A percentile compares a stretch with the other conserved stretches of the same genome.
phyloP scores from a whole-genome alignment of 2,329 filamentous ascomycete species.

The Colletotrichum trifolii region DNA sequence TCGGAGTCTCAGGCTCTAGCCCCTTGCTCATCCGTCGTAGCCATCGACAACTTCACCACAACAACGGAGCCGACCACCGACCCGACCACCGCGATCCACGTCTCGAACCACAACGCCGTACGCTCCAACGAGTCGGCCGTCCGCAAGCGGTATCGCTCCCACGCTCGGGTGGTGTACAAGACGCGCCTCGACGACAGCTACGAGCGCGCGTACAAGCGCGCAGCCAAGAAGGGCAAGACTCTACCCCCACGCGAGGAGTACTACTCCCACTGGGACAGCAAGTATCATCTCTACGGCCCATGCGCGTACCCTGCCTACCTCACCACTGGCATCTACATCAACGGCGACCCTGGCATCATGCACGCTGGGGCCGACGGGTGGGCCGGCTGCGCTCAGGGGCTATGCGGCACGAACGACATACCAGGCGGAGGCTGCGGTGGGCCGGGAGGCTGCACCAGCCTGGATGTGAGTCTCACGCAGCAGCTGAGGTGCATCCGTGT shows the following conservation, averaged over 20 bases:
- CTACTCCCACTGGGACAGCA: constrained; percentile 65
- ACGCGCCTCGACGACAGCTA: constrained; percentile 65
- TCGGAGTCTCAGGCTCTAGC: background rate
- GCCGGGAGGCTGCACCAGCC: constrained; percentile 45
- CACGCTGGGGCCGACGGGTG: constrained; percentile 47
- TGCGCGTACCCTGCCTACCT: constrained; percentile 57
- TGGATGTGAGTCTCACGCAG: constrained; percentile 9
- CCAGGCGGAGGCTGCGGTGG: constrained; percentile 57
- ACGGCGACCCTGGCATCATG: constrained; percentile 51
- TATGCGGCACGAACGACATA: constrained; percentile 44
- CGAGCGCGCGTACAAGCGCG: constrained; percentile 61
- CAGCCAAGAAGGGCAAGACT: constrained; percentile 59
- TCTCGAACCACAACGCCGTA: constrained; percentile 79
- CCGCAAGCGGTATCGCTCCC: constrained; percentile 45
- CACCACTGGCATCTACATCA: constrained; percentile 58
- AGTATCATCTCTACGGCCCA: constrained; percentile 61
- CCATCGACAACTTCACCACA: constrained; percentile 55
- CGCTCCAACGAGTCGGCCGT: constrained; percentile 38
- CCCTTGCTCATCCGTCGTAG: constrained; percentile 1
- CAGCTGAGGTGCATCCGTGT: background rate
- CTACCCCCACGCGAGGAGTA: constrained; percentile 61
- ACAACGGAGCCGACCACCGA: constrained; percentile 44
- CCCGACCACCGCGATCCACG: constrained; percentile 66
- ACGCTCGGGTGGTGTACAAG: constrained; percentile 49
- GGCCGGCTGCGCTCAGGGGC: constrained; percentile 42